Percentiles rank a stretch among this genome's conserved stretches.
Evolutionary conservation across 371 early-diverging fungal species (phyloP).

Genomic region (Saksenaea oblongispora): DNA sequence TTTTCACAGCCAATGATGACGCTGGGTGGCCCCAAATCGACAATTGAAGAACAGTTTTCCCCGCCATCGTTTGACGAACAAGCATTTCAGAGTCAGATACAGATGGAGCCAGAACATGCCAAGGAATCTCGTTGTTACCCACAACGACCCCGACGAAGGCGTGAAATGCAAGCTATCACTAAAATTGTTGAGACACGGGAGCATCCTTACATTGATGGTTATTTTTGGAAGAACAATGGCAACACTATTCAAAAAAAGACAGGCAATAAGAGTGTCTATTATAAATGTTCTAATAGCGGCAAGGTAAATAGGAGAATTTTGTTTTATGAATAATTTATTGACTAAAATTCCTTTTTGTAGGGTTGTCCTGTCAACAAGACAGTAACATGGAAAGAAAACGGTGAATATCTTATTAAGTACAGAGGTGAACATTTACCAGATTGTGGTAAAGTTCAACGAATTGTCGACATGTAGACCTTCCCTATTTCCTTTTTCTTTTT

Average conservation of each 20-base stretch:
- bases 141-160: constrained; percentile 49
- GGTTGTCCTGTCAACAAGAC: constrained; percentile 69
- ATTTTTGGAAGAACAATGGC: constrained; percentile 54
- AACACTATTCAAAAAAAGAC: constrained; percentile 50
- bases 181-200: constrained; percentile 67
- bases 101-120: not conserved
- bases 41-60: constrained; percentile 7
- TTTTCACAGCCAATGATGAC: constrained; percentile 1
- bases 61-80: constrained; percentile 5
- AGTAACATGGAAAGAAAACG: constrained; percentile 62
- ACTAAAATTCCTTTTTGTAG: constrained; percentile 13
- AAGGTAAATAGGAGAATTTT: constrained; percentile 24
- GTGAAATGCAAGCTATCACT: constrained; percentile 69
- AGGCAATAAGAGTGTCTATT: constrained; percentile 55
- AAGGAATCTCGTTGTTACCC: not conserved
- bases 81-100: not conserved
- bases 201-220: constrained; percentile 52
- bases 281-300: constrained; percentile 30
- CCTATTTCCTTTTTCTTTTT: not conserved
- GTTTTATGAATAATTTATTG: not conserved
- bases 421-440: constrained; percentile 63
- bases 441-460: constrained; percentile 56
- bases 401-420: constrained; percentile 65
- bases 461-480: constrained; percentile 45
- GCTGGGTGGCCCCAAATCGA: constrained; percentile 2